These are phyloP conservation scores for Diaporthe australafricana DNA, from an alignment of 2,329 filamentous ascomycete species.

Conservation along the genomic window DNA sequence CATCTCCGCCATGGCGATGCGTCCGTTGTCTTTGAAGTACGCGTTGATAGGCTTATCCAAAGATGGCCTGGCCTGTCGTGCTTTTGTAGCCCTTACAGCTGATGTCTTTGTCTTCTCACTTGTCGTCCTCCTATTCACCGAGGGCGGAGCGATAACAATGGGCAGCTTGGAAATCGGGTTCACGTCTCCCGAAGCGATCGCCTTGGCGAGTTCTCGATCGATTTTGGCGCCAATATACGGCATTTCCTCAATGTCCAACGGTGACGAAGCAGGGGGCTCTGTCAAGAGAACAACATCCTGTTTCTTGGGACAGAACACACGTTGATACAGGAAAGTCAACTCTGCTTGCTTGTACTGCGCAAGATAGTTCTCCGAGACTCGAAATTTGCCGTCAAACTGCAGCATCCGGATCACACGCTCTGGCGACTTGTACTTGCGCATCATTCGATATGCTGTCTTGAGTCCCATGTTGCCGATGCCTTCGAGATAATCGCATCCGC, in stretches of 20 bases:
- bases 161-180: slow-evolving; percentile 89
- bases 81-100: slow-evolving; percentile 40
- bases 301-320: slow-evolving; percentile 86
- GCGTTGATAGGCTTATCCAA: slow-evolving; percentile 63
- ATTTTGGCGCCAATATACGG: slow-evolving; percentile 84
- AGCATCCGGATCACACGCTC: slow-evolving; percentile 85
- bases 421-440: slow-evolving; percentile 89
- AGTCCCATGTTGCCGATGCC: slow-evolving; percentile 88
- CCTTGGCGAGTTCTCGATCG: slow-evolving; percentile 74
- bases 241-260: slow-evolving; percentile 74
- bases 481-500: slow-evolving; percentile 94
- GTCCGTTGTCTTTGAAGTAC: slow-evolving; percentile 63
- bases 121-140: slow-evolving; percentile 54
- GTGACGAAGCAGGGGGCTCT: slow-evolving; percentile 65
- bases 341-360: slow-evolving; percentile 88
- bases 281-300: slow-evolving; percentile 82
- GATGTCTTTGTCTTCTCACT: slow-evolving; percentile 45
- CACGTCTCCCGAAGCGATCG: slow-evolving; percentile 83
- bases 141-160: slow-evolving; percentile 57
- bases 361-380: slow-evolving; percentile 84
- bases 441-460: slow-evolving; percentile 91
- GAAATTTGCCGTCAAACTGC: slow-evolving; percentile 88
- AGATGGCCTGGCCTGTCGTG: slow-evolving; percentile 42
- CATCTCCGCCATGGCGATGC: slow-evolving; percentile 72
- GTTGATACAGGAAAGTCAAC: slow-evolving; percentile 91